Conservation (phyloP, 2,329 filamentous ascomycete species). For the Cordyceps fumosorosea region DNA sequence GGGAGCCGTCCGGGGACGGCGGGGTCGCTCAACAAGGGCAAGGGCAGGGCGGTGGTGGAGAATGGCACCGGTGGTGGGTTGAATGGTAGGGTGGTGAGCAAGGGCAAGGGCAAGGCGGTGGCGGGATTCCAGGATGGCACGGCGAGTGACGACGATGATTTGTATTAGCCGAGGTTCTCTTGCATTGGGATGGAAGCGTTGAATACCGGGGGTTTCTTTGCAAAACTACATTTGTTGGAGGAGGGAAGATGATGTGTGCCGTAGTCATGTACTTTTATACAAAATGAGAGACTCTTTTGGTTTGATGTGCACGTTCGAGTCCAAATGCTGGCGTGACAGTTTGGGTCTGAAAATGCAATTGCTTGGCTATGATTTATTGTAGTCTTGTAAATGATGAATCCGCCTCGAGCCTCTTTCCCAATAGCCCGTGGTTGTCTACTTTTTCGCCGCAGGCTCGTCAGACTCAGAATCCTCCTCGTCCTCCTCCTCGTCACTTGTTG, state of each 20-base stretch:
- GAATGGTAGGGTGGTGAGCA: constrained; percentile 26
- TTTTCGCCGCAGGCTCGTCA: constrained; percentile 21
- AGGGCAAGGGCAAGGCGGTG: constrained; percentile 51
- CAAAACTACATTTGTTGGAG: neutral
- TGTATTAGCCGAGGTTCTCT: constrained; percentile 36
- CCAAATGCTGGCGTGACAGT: neutral
- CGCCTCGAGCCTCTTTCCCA: neutral
- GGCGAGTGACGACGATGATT: constrained; percentile 50
- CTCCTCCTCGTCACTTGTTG: constrained; percentile 20
- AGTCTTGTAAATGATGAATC: neutral
- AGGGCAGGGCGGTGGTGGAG: constrained; percentile 31
- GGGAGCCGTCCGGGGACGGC: constrained; percentile 21
- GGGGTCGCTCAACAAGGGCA: constrained; percentile 19
- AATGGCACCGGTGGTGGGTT: constrained; percentile 21
- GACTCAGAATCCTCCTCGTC: constrained; percentile 19
- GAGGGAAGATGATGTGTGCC: too few species aligned
- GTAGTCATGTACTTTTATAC: neutral
- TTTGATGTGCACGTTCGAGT: neutral
- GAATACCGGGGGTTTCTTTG: neutral
- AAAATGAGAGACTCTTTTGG: neutral
- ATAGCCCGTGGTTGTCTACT: neutral
- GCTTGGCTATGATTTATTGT: constrained; percentile 11
- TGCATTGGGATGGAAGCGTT: neutral
- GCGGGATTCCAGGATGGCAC: constrained; percentile 46
- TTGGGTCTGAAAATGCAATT: neutral